phyloP scores from a whole-genome alignment of 176 grass and related monocot genomes.

The Typha latifolia region DNA sequence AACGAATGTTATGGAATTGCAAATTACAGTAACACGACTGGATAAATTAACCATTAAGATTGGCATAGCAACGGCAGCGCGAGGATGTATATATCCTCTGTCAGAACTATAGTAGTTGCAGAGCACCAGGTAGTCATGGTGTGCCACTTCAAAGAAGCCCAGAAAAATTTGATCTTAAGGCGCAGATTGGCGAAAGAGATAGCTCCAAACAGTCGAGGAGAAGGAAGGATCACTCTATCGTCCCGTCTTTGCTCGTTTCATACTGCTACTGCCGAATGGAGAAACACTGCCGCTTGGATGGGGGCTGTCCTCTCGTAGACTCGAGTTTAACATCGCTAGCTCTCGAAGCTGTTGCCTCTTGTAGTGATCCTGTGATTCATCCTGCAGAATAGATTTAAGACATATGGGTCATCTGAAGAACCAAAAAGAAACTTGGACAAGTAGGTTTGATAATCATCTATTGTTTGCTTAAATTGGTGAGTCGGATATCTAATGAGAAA shows the following conservation, averaged over 20 bases:
- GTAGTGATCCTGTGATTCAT: slow-evolving; percentile 90
- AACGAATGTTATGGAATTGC: neutral
- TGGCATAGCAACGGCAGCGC: too few relatives aligned
- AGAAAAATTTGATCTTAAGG: neutral
- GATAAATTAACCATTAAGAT: neutral
- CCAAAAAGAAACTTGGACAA: neutral
- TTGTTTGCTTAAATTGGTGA: too few relatives aligned
- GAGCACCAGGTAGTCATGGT: neutral
- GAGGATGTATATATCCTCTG: too few relatives aligned
- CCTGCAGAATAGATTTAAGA: slow-evolving; percentile 31
- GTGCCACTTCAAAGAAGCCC: neutral
- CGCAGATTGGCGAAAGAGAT: neutral
- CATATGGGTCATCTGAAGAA: neutral
- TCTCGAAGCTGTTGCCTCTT: slow-evolving; percentile 94
- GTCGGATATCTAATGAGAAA: neutral
- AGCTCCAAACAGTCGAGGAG: neutral
- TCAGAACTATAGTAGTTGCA: too few relatives aligned
- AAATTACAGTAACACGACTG: neutral
- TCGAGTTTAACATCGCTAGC: slow-evolving; percentile 83
- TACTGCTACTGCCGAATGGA: slow-evolving; percentile 65
- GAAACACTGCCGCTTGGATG: slow-evolving; percentile 63
- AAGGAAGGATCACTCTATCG: slow-evolving; percentile 25
- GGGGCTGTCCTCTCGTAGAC: slow-evolving; percentile 69
- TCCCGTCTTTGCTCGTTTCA: slow-evolving; percentile 79
- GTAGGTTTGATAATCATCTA: neutral